A percentile compares a stretch with the other conserved stretches of the same genome.
These are phyloP conservation scores for Mycena vitilis DNA, from an alignment of 768 basidiomycete species.

Conservation along the genomic window DNA sequence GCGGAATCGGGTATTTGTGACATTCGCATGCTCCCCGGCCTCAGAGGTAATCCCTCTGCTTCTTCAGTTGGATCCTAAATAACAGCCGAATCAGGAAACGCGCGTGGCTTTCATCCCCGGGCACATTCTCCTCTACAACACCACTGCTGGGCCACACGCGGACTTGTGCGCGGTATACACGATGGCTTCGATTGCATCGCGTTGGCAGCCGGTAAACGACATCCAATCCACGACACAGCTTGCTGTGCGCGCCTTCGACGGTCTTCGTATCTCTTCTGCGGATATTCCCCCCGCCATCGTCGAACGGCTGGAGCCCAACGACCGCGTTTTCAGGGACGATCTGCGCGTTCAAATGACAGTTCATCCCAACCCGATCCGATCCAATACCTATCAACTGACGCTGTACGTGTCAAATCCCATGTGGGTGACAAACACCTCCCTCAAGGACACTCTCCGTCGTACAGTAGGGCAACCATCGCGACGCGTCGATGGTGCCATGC, in stretches of 20 bases:
- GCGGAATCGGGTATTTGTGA: slow-evolving; percentile 1
- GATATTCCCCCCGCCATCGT: not conserved
- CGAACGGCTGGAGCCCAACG: not conserved
- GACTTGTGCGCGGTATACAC: not conserved
- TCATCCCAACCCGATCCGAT: not conserved
- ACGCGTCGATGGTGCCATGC: not conserved
- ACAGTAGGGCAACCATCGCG: not conserved
- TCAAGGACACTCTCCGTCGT: not conserved
- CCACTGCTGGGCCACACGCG: not conserved
- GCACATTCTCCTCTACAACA: slow-evolving; percentile 5
- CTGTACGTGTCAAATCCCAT: not conserved
- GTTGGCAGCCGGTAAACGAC: not conserved
- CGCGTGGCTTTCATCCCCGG: slow-evolving; percentile 5
- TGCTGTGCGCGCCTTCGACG: not conserved
- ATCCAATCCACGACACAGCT: not conserved
- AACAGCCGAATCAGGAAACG: not conserved
- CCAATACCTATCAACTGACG: slow-evolving; percentile 1
- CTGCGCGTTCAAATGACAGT: slow-evolving; percentile 4
- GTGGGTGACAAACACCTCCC: not conserved
- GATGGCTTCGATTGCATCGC: not conserved
- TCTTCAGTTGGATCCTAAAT: not conserved
- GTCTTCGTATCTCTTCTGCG: not conserved
- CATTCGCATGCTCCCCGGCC: not conserved
- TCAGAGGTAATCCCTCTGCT: not conserved
- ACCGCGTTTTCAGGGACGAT: not conserved